These are phyloP conservation scores for Epichloe festucae DNA, from an alignment of 2,329 filamentous ascomycete species.

Conservation along the genomic window DNA sequence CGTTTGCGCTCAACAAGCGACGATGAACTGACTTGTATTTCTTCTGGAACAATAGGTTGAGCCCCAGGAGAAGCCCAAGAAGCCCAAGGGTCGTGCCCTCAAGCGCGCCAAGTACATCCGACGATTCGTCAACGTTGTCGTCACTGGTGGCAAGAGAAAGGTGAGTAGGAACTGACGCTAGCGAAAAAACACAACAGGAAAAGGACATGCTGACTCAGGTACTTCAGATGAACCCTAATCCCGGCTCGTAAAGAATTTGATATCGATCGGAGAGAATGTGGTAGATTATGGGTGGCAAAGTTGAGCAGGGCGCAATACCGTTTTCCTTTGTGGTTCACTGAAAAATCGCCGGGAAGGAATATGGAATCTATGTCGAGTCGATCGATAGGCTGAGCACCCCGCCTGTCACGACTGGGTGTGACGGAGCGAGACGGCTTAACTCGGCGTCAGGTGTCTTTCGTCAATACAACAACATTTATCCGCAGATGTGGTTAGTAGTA, in stretches of 20 bases:
- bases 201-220: constrained; percentile 12
- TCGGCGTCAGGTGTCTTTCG: constrained; percentile 29
- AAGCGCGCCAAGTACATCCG: constrained; percentile 95
- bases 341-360: constrained; percentile 19
- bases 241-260: constrained; percentile 44
- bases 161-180: constrained; percentile 33
- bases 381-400: constrained; percentile 21
- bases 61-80: constrained; percentile 90
- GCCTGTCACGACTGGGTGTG: constrained; percentile 16
- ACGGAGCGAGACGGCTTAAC: constrained; percentile 25
- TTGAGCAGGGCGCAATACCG: not conserved
- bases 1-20: constrained; percentile 7
- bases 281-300: constrained; percentile 17
- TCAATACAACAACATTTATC: constrained; percentile 26
- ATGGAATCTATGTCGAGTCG: constrained; percentile 23
- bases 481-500: constrained; percentile 6
- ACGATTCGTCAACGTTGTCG: constrained; percentile 95
- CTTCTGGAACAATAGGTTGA: constrained; percentile 48
- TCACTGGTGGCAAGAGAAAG: constrained; percentile 98
- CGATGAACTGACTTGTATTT: constrained; percentile 18
- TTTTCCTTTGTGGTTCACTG: not conserved
- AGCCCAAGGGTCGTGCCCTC: constrained; percentile 90
- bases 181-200: not conserved
- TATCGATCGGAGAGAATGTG: constrained; percentile 11
- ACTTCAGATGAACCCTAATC: constrained; percentile 74